A percentile compares a stretch with the other conserved stretches of the same genome.
Evolutionary conservation across 164 flowering plant genomes (phyloP).

Genomic region (Tinospora cordifolia): DNA sequence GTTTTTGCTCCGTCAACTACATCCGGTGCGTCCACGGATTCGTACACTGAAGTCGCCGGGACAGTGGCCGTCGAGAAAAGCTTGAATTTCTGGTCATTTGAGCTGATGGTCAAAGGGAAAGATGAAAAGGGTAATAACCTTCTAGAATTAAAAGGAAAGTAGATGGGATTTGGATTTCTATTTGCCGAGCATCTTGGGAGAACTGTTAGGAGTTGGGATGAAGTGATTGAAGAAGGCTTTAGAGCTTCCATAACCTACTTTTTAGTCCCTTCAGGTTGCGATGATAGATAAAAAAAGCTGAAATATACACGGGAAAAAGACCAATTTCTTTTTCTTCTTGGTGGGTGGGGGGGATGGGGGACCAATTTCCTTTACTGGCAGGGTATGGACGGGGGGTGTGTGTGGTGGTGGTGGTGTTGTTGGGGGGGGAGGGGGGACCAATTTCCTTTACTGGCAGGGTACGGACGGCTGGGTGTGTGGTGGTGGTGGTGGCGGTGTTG

Average conservation of each 20-base stretch:
- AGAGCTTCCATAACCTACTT: constrained; percentile 47
- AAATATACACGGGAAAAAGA: too few species aligned
- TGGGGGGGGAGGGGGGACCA: too few species aligned
- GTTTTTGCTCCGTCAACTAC: constrained; percentile 22
- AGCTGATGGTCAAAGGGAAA: constrained; percentile 9
- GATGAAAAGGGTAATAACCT: constrained; percentile 19
- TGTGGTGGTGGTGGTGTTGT: too few species aligned
- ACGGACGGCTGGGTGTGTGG: too few species aligned
- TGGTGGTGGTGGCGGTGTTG: too few species aligned
- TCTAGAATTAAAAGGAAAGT: constrained; percentile 9
- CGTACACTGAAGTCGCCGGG: constrained; percentile 27
- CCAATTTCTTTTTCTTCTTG: too few species aligned
- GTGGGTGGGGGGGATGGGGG: too few species aligned
- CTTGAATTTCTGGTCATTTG: constrained; percentile 24
- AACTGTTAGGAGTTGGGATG: constrained; percentile 15
- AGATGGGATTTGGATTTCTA: constrained; percentile 19
- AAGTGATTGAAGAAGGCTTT: constrained; percentile 19
- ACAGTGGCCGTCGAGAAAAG: constrained; percentile 24
- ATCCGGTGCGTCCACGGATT: constrained; percentile 22
- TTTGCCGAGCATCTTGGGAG: constrained; percentile 11
- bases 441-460: too few species aligned
- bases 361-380: too few species aligned
- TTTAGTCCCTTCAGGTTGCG: too few species aligned
- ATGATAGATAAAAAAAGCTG: too few species aligned
- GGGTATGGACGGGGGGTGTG: too few species aligned